Evolutionary conservation across 208 protist genomes (phyloP), one percentile per base, ranked within the genome.

Genomic region (Acanthamoeba triangularis): DNA sequence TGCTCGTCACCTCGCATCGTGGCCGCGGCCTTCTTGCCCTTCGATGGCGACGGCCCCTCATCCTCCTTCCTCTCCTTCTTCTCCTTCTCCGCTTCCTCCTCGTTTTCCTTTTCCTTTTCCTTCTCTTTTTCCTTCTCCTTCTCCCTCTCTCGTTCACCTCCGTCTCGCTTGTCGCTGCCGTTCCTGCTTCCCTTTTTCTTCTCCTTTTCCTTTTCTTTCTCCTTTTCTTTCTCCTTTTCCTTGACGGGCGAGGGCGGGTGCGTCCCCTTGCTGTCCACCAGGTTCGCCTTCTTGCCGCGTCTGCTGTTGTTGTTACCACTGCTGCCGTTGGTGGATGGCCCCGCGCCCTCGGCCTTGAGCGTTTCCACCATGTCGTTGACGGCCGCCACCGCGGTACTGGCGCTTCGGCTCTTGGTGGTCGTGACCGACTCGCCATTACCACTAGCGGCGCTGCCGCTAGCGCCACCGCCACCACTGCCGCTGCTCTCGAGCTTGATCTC

Each of bases 401-500:
- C 59, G 59, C 54, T 61, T 13, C 54, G 54, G 54, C 54, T 67
- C 61, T 65, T 25, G 59, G 6, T n/a, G 13, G 16, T 5, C 61
- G 63, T 28, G 13, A 65, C 10, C 63, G 63, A 5, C 28, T 72
- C 23, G 59, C 14, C 59, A 10, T 20, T n/a, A 18, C 23, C 25
- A 18, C 25, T 18, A 18, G 11, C 52, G 52, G 11, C 52, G 16
- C 52, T 16, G 16, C 52, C 52, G 16, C 52, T 16, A 59, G 11
- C 52, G 25, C 59, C 59, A 16, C 25, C 14, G 59, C 59, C 63
- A 4, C 74, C 37, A 23, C 74, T 82, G 74, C 23, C 20, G 41
- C 41, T 82, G 74, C 74, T 35, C 23, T 35, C 74, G 25, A 82
- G 33, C 74, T 52, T 41, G 74, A 82, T 82, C 41, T 82, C 74